A percentile compares a stretch with the other conserved stretches of the same genome.
phyloP scores from a whole-genome alignment of 441 rosid genomes.

The Eruca vesicaria region DNA sequence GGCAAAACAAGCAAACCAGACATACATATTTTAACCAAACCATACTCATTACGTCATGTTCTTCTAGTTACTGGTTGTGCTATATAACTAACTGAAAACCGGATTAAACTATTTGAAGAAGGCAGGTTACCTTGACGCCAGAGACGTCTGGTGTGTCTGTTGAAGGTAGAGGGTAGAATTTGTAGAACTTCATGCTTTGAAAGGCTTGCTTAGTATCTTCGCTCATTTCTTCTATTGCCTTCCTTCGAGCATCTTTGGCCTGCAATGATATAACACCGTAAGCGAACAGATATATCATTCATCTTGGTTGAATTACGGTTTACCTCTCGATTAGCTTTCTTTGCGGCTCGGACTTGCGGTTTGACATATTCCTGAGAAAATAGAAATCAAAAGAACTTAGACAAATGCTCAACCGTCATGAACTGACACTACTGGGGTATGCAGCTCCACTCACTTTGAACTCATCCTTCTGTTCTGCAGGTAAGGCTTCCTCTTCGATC shows the following conservation, averaged over 20 bases:
- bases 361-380: conserved; percentile 66
- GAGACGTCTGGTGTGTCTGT: conserved; percentile 76
- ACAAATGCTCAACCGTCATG: not conserved
- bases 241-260: conserved; percentile 40
- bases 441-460: conserved; percentile 54
- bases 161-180: conserved; percentile 77
- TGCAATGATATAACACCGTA: not conserved
- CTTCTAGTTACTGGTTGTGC: no score
- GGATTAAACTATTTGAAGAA: not conserved
- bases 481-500: conserved; percentile 57
- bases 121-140: conserved; percentile 43
- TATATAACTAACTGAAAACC: no score
- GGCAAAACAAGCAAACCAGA: not conserved
- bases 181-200: conserved; percentile 72
- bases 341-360: conserved; percentile 81
- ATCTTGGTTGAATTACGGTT: not conserved
- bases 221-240: conserved; percentile 68
- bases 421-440: not conserved
- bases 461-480: conserved; percentile 77
- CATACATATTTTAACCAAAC: not conserved
- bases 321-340: conserved; percentile 88
- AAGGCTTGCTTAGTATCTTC: conserved; percentile 60
- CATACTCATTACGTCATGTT: not conserved
- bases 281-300: not conserved
- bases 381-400: not conserved